These are phyloP conservation scores for Rosa lucieae DNA, from an alignment of 306 rosid species.

Conservation along the genomic window DNA sequence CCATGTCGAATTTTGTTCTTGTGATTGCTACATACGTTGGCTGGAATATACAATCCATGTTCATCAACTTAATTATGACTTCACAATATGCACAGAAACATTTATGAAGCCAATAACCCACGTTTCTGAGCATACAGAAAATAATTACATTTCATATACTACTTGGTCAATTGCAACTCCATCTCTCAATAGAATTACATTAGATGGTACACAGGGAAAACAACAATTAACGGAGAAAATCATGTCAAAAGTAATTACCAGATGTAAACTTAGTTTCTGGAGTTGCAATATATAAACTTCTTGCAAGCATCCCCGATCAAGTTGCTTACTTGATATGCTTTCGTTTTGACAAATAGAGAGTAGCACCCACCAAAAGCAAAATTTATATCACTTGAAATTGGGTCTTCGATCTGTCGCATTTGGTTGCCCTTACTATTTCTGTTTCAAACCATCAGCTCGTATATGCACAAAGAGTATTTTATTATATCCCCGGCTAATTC, in stretches of 20 bases:
- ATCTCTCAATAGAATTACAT: background rate
- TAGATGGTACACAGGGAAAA: background rate
- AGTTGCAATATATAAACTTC: background rate
- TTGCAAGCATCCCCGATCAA: background rate
- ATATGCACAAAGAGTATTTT: slow-evolving; percentile 61
- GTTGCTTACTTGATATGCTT: background rate
- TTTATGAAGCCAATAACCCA: background rate
- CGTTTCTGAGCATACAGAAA: too few relatives aligned
- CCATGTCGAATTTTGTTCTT: background rate
- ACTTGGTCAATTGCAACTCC: background rate
- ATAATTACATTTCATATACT: background rate
- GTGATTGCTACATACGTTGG: background rate
- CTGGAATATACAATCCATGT: background rate
- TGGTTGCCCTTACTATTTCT: slow-evolving; percentile 10
- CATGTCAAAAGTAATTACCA: background rate
- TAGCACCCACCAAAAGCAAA: background rate
- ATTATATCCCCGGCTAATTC: slow-evolving; percentile 62
- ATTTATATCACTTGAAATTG: background rate
- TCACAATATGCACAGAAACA: background rate
- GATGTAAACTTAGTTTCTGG: background rate
- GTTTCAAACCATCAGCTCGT: slow-evolving; percentile 34
- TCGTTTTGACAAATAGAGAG: background rate
- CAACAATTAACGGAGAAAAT: background rate
- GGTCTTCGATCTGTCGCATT: background rate
- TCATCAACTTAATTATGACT: background rate